Evolutionary conservation across 1,139 yeast genomes (phyloP), one percentile per base, ranked within the genome.

Genomic region (Suhomyces bokatorum): DNA sequence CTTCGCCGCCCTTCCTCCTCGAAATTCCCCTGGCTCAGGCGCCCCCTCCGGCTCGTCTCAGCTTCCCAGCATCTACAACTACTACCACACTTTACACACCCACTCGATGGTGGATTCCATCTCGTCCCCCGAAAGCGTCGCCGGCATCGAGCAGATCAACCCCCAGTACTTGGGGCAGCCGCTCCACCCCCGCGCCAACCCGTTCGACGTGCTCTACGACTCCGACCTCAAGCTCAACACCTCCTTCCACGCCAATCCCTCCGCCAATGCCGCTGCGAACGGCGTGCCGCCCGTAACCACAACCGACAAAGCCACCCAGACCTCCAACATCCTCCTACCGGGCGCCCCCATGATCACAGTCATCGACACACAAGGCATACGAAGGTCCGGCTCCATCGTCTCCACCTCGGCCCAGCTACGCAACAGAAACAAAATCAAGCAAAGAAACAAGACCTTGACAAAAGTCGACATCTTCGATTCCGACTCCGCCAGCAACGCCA

Each of bases 371-470:
- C 46, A 44, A 11, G 32, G 43, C 33, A 26, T 51, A 44, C 53
- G 55, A 15, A 49, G 74, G 39, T 46, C 67, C 0, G 67, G 67
- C 2, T 69, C 75, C 1, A 50, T 69, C 0, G 50, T 67, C 2
- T 70, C 77, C 2, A 51, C 58, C 16, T 48, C 56, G 17, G 74
- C 74, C 1, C 59, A 73, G 0, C 35, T 70, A 4, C 50, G 72
- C 37, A 63, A 65, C 44, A 53, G 74, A 37, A 62, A 66, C 42
- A 55, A 54, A 22, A 64, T 71, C 7, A 58, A 62, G 29, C 54
- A 54, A 26, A 54, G 77, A 41, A 69, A 65, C 48, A 64, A 54
- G 43, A 68, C 68, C 49, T 55, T 65, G 3, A 57, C 57, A 31
- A 63, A 55, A 34, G 49, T 47, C n/a, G 26, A 29, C 10, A 5